A percentile compares a stretch with the other conserved stretches of the same genome.
Conservation (phyloP, 352 stramenopile genomes). For the Phytophthora uliginosa region DNA sequence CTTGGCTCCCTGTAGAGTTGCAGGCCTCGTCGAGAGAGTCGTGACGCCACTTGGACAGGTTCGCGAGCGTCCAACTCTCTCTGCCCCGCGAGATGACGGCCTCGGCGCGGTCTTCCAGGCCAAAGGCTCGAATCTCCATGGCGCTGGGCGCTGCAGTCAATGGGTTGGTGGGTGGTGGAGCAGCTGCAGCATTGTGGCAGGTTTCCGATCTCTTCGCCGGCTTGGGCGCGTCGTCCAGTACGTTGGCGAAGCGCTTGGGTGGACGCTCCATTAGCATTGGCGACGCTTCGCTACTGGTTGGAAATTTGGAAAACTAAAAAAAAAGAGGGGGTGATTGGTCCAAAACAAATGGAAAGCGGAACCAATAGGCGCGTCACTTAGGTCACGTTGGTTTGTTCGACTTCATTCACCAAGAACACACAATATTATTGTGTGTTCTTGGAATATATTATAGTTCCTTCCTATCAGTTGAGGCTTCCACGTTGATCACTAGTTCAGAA, state of each 20-base stretch:
- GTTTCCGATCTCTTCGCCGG: constrained; percentile 15
- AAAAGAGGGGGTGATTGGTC: constrained; percentile 15
- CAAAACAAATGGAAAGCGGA: constrained; percentile 2
- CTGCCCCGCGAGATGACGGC: constrained; percentile 68
- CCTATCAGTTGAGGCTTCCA: too few relatives aligned
- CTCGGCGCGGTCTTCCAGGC: constrained; percentile 80
- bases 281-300: constrained; percentile 6
- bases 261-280: constrained; percentile 18
- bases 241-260: constrained; percentile 25
- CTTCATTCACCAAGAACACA: too few relatives aligned
- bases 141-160: constrained; percentile 30
- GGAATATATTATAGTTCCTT: too few relatives aligned
- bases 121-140: constrained; percentile 75
- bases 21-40: constrained; percentile 44
- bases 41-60: constrained; percentile 75
- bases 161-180: neutral
- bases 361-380: neutral
- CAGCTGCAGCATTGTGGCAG: neutral
- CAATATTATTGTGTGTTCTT: too few relatives aligned
- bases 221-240: constrained; percentile 8
- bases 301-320: constrained; percentile 25
- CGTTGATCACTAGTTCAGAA: too few relatives aligned
- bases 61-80: constrained; percentile 63
- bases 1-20: constrained; percentile 1
- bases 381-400: too few relatives aligned